A percentile compares a stretch with the other conserved stretches of the same genome.
Evolutionary conservation across 768 basidiomycete genomes (phyloP).

Genomic region (Mycena sanguinolenta): DNA sequence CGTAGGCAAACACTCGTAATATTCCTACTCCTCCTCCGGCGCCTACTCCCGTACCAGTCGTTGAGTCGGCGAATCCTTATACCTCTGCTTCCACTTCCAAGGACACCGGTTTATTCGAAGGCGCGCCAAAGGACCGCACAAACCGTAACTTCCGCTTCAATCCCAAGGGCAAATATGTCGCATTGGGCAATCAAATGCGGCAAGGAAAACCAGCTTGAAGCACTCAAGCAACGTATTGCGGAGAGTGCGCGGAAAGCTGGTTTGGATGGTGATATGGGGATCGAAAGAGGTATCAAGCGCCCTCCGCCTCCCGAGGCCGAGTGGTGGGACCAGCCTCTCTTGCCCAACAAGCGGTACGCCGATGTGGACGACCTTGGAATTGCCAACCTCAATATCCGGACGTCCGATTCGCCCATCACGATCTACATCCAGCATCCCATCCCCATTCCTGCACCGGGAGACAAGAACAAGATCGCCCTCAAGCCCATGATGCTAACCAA

Average conservation of each 20-base stretch:
- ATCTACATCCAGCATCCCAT: constrained; percentile 97
- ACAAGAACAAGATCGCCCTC: constrained; percentile 82
- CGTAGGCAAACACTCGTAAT: constrained; percentile 88
- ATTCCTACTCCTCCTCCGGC: constrained; percentile 71
- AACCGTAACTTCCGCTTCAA: constrained; percentile 88
- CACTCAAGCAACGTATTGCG: constrained; percentile 91
- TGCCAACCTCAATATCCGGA: constrained; percentile 73
- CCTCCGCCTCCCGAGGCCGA: constrained; percentile 90
- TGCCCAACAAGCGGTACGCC: constrained; percentile 85
- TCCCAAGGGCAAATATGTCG: constrained; percentile 92
- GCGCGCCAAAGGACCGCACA: constrained; percentile 77
- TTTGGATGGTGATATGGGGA: constrained; percentile 90
- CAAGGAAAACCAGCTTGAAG: constrained; percentile 88
- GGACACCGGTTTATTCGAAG: constrained; percentile 75
- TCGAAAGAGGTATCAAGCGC: constrained; percentile 92
- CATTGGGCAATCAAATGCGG: constrained; percentile 77
- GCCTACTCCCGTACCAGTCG: constrained; percentile 54
- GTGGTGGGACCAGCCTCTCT: constrained; percentile 96
- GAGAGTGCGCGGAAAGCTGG: constrained; percentile 95
- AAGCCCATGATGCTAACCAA: constrained; percentile 94
- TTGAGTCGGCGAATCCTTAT: constrained; percentile 78
- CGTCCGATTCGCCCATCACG: constrained; percentile 81
- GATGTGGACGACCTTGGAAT: constrained; percentile 72
- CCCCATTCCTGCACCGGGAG: constrained; percentile 91
- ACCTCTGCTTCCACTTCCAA: constrained; percentile 64